A percentile compares a stretch with the other conserved stretches of the same genome.
These are phyloP conservation scores for Epichloe festucae DNA, from an alignment of 2,329 filamentous ascomycete genomes.

Conservation along the genomic window DNA sequence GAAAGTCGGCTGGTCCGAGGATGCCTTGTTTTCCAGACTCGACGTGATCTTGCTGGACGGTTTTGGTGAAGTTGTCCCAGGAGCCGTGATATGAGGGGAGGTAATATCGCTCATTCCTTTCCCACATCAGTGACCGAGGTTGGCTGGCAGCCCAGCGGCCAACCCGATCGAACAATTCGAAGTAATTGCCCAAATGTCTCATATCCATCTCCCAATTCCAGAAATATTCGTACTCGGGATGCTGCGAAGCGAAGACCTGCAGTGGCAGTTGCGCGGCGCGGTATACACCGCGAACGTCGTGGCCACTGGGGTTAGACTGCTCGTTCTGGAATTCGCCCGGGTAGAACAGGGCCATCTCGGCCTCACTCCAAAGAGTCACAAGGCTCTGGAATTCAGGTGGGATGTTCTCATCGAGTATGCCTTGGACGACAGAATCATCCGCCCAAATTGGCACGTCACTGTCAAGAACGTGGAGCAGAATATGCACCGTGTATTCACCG, in stretches of 20 bases:
- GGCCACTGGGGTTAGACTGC: constrained; percentile 43
- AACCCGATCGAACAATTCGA: constrained; percentile 60
- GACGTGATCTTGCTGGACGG: constrained; percentile 49
- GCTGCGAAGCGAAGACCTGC: constrained; percentile 49
- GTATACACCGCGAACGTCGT: constrained; percentile 55
- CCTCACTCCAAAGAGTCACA: constrained; percentile 73
- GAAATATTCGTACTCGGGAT: constrained; percentile 52
- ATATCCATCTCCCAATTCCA: constrained; percentile 65
- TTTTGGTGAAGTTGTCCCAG: constrained; percentile 58
- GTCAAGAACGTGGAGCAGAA: constrained; percentile 76
- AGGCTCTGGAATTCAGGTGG: constrained; percentile 67
- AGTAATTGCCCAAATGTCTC: constrained; percentile 51
- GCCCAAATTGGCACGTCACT: constrained; percentile 69
- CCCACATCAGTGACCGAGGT: constrained; percentile 62
- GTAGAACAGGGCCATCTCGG: constrained; percentile 72
- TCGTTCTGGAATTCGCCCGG: constrained; percentile 55
- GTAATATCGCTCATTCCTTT: constrained; percentile 65
- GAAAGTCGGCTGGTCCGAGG: constrained; percentile 52
- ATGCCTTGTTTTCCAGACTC: constrained; percentile 40
- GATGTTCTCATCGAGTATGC: constrained; percentile 52
- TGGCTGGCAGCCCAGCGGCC: constrained; percentile 54
- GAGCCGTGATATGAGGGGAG: constrained; percentile 55
- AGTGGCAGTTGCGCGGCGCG: constrained; percentile 50
- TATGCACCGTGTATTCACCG: constrained; percentile 71
- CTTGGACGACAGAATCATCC: constrained; percentile 59